These are phyloP conservation scores for Orbilia ellipsospora DNA, from an alignment of 2,329 filamentous ascomycete species.

Conservation along the genomic window DNA sequence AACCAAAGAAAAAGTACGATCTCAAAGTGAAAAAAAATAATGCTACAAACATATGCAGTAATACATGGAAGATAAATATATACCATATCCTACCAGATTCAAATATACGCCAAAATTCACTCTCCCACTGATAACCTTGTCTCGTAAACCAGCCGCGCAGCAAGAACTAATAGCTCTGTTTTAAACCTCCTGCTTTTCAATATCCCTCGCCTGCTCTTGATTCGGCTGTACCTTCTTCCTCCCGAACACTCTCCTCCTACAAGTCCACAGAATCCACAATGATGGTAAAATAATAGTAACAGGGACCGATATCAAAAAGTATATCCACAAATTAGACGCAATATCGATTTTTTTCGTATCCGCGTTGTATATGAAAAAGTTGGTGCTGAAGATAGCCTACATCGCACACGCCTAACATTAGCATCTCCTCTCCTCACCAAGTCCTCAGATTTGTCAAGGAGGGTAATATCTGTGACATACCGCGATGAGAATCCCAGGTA, in stretches of 20 bases:
- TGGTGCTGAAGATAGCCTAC: slow-evolving; percentile 39
- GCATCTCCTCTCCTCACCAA: neutral
- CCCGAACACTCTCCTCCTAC: slow-evolving; percentile 4
- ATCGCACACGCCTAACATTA: neutral
- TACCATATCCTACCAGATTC: neutral
- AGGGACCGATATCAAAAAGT: slow-evolving; percentile 35
- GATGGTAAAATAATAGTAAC: slow-evolving; percentile 9
- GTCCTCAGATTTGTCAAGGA: no score
- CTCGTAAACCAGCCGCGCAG: no score
- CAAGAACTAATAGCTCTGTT: no score
- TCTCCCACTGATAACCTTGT: no score
- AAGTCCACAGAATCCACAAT: slow-evolving; percentile 19
- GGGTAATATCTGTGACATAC: neutral
- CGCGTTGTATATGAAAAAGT: slow-evolving; percentile 34
- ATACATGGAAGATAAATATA: neutral
- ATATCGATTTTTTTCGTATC: slow-evolving; percentile 27
- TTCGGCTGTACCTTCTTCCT: neutral
- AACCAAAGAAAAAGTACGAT: no score
- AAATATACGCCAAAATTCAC: no score
- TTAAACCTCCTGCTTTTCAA: slow-evolving; percentile 11
- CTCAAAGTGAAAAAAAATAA: no score
- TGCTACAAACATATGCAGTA: no score
- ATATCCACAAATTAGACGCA: slow-evolving; percentile 43
- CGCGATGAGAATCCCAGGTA: slow-evolving; percentile 35
- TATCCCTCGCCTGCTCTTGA: slow-evolving; percentile 6